These are phyloP conservation scores for Trichoderma virens DNA, from an alignment of 495 filamentous ascomycete species.

Conservation along the genomic window DNA sequence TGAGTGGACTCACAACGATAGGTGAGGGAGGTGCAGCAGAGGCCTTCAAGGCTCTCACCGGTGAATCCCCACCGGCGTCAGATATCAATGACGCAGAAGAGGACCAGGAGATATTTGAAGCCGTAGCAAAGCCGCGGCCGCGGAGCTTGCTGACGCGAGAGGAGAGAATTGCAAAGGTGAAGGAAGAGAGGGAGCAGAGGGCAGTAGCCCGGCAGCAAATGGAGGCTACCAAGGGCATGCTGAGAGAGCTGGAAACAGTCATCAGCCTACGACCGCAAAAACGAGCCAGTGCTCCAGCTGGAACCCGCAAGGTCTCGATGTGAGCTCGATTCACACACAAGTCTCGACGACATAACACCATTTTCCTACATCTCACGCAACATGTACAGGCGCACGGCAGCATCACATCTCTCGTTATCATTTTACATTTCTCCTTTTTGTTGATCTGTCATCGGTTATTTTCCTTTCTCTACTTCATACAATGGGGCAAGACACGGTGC, in stretches of 20 bases:
- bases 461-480: not conserved
- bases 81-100: conserved; percentile 27
- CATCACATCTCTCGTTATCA: conserved; percentile 4
- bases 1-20: conserved; percentile 78
- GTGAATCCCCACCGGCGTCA: conserved; percentile 42
- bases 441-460: not conserved
- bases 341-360: not conserved
- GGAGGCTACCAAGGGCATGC: conserved; percentile 79
- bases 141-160: conserved; percentile 72
- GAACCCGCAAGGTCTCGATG: conserved; percentile 23
- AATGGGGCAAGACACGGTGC: not conserved
- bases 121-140: conserved; percentile 66
- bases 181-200: conserved; percentile 70
- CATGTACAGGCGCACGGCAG: conserved; percentile 1
- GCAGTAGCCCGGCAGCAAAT: conserved; percentile 59
- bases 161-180: conserved; percentile 81
- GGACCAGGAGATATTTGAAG: conserved; percentile 83
- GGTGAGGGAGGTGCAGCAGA: conserved; percentile 64
- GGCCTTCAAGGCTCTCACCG: conserved; percentile 67
- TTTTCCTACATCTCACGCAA: not conserved
- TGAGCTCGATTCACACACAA: conserved; percentile 10
- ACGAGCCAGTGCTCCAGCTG: conserved; percentile 27
- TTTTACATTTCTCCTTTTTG: not conserved
- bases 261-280: conserved; percentile 64
- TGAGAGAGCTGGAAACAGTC: conserved; percentile 81